Evolutionary conservation across 805 yeast species (phyloP).

Genomic region (Hanseniaspora guilliermondii): DNA sequence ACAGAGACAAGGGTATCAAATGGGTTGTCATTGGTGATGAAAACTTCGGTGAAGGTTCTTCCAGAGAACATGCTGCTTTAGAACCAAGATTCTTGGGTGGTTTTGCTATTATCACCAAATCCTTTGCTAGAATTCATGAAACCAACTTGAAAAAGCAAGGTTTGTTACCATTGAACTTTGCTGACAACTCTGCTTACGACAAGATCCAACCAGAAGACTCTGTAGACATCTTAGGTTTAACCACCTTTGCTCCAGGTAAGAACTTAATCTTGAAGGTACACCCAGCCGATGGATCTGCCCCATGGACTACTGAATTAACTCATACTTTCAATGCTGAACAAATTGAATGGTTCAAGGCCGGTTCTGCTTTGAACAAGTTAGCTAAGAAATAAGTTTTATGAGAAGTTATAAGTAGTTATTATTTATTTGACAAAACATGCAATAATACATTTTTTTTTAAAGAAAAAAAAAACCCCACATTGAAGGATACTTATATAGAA

Average conservation of each 20-base stretch:
- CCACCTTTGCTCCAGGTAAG: conserved; percentile 86
- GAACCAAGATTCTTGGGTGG: conserved; percentile 99
- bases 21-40: conserved; percentile 99
- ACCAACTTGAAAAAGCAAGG: conserved; percentile 99
- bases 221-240: conserved; percentile 75
- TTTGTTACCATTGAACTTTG: conserved; percentile 90
- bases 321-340: conserved; percentile 96
- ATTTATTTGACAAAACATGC: neutral
- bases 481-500: neutral
- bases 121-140: conserved; percentile 98
- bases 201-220: conserved; percentile 83
- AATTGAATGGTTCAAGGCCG: conserved; percentile 97
- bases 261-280: conserved; percentile 63
- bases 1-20: conserved; percentile 82
- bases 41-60: conserved; percentile 99
- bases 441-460: too few relatives aligned
- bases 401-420: neutral
- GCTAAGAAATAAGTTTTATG: conserved; percentile 27
- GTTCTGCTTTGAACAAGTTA: conserved; percentile 98
- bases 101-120: conserved; percentile 91
- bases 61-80: conserved; percentile 99
- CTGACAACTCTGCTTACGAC: conserved; percentile 81
- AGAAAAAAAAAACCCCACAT: too few relatives aligned
- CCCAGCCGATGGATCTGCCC: conserved; percentile 55
- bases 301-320: conserved; percentile 79